A percentile compares a stretch with the other conserved stretches of the same genome.
Evolutionary conservation across 169 alveolate genomes (phyloP).

Genomic region (Miamiensis avidus): DNA sequence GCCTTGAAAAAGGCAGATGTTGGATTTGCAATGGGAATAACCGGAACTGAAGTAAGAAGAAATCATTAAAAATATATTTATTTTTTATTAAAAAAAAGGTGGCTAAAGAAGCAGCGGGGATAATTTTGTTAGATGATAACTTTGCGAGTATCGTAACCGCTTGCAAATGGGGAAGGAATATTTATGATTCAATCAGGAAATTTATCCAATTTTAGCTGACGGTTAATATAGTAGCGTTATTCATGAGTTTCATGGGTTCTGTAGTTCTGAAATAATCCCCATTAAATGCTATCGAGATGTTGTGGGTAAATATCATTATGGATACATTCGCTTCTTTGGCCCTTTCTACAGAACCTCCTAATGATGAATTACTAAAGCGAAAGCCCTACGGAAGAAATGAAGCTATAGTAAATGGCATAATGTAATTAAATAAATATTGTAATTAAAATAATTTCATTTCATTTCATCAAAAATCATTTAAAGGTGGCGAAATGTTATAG

Average conservation of each 20-base stretch:
- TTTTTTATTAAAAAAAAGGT: conserved; percentile 25
- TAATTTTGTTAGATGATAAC: conserved; percentile 80
- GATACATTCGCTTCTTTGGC: conserved; percentile 87
- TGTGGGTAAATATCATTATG: conserved; percentile 85
- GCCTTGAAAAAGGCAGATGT: conserved; percentile 91
- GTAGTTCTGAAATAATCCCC: conserved; percentile 79
- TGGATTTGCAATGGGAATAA: conserved; percentile 95
- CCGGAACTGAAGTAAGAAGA: conserved; percentile 76
- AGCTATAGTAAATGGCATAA: conserved; percentile 64
- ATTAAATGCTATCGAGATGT: conserved; percentile 80
- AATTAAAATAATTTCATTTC: too few species aligned
- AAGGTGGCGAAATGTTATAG: conserved; percentile 51
- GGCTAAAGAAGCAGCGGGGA: conserved; percentile 85
- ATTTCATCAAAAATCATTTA: not conserved
- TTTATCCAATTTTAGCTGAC: conserved; percentile 83
- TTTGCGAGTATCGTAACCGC: conserved; percentile 82
- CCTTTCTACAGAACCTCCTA: conserved; percentile 88
- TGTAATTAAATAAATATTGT: too few species aligned
- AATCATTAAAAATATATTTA: too few species aligned
- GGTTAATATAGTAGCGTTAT: conserved; percentile 77
- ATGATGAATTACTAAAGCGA: conserved; percentile 63
- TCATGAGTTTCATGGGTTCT: conserved; percentile 76
- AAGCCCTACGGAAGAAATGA: conserved; percentile 76
- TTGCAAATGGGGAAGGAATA: conserved; percentile 83
- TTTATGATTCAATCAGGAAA: conserved; percentile 76